Evolutionary conservation across 139 green algal species (phyloP).

Genomic region (Gonium pectorale): DNA sequence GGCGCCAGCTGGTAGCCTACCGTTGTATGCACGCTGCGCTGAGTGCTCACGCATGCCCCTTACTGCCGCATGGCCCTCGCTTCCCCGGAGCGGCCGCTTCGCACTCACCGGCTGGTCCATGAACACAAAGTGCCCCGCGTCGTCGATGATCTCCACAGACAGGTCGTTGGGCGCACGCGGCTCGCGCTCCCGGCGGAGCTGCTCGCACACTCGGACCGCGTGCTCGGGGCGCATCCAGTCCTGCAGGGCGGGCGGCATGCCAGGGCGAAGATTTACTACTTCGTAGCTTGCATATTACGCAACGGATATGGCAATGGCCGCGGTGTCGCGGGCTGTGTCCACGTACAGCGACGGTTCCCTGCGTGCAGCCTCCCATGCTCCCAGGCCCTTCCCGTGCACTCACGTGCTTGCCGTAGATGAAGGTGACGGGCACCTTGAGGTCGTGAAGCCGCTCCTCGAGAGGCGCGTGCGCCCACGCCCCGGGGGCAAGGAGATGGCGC

Average conservation of each 20-base stretch:
- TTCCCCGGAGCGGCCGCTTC: too few relatives aligned
- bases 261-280: too few relatives aligned
- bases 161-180: constrained; percentile 39
- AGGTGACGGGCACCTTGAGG: constrained; percentile 73
- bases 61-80: too few relatives aligned
- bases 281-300: too few relatives aligned
- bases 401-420: constrained; percentile 68
- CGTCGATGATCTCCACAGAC: constrained; percentile 52
- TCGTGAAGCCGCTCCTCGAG: constrained; percentile 76
- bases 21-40: too few relatives aligned
- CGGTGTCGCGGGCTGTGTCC: too few relatives aligned
- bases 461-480: constrained; percentile 80
- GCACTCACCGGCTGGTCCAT: constrained; percentile 74
- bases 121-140: constrained; percentile 84
- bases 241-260: constrained; percentile 44
- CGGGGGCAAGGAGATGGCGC: constrained; percentile 82
- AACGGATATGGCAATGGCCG: too few relatives aligned
- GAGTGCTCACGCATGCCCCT: too few relatives aligned
- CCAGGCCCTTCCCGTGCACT: background rate
- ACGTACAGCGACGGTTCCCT: too few relatives aligned
- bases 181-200: constrained; percentile 13
- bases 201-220: constrained; percentile 51
- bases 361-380: too few relatives aligned
- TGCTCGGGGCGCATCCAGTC: constrained; percentile 81
- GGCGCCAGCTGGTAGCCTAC: too few relatives aligned